Evolutionary conservation across 2,329 filamentous ascomycete species (phyloP), one percentile per base, ranked within the genome.

Genomic region (Aspergillus fumigatiaffinis): DNA sequence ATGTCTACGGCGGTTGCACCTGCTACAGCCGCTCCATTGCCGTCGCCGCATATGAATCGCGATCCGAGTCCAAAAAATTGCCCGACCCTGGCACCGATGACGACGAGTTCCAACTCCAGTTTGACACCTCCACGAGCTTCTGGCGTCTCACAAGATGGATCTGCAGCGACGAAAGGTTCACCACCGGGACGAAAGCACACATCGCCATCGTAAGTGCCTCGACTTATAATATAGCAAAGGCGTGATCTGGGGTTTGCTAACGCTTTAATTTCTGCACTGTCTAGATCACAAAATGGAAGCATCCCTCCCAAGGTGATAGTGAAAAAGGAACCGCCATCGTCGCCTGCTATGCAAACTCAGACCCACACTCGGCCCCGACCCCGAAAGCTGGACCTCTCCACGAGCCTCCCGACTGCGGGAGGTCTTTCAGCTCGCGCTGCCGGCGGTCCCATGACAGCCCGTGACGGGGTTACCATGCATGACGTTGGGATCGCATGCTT

Each of bases 401-500:
- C 74, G 7, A 77, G 72, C 54, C 72, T 72, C 17, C 71, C 75
- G 2, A 74, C 73, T 47, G 80, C 79, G 62, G 77, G 76, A 9
- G 76, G 76, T 25, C 68, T 80, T 62, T 79, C 88, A 5, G 87
- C 87, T 52, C 86, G 91, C 42, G 88, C 91, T 28, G 84, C 88
- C 1, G 84, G 81, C 21, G 79, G 79, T 32, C 84, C 84, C 41
- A 80, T 95, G 75, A 94, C 91, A 8, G 88, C 87, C 25, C 85
- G 91, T 65, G 91, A 95, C 49, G 85, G 87, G 23, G 78, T 94
- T 41, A 90, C 84, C 46, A 93, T 97, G 70, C 92, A 96, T 68
- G 91, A 97, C 75, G 90, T 97, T 26, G 94, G 94, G 57, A 82
- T 97, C 56, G 93, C 93, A 46, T 99, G 94, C 69, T 81, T 99